Evolutionary conservation across 192 early-diverging fungal genomes (phyloP), one percentile per base, ranked within the genome.

Genomic region (Funneliformis geosporum): DNA sequence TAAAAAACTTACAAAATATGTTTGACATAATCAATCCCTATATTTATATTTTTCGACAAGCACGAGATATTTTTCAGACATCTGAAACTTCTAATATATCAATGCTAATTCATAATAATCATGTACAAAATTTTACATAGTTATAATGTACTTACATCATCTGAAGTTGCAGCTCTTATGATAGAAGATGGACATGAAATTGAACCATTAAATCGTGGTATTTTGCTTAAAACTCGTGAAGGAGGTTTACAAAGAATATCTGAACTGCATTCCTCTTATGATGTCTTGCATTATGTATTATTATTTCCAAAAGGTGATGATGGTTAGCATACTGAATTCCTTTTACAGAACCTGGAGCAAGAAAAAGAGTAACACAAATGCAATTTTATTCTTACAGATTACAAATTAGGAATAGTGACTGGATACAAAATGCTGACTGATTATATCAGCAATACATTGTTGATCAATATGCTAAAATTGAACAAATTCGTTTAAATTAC

Each of bases 391-490:
- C 21, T 8, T 25, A 61, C 6, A 21, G 21, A 3, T 61, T 61
- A 23, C 60, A 61, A 25, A 23, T 61, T 61, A 21, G 21, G 3
- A 8, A 61, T 61, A n/a, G 21, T n/a, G 0, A 61, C n/a, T 25
- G 7, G 21, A 61, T 61, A 8, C 60, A 61, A 8, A n/a, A 25
- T 25, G n/a, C 21, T 5, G 3, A n/a, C 5, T 44, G 43, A 44
- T 55, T 60, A 18, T 75, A 33, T 75, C 42, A 73, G 10, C 70
- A 73, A 27, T 73, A 73, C 18, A 73, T 73, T 43, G 42, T 73
- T 18, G 18, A 73, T 11, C 9, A 42, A 5, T 73, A 73, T 73
- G 70, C 70, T 27, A 42, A 42, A 12, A 73, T 73, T 14, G 70
- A 72, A 72, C 18, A 50, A 43, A 27, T 43, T 7, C 70, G 14